These are phyloP conservation scores for Gastrodia elata DNA, from an alignment of 106 monocot species.

Conservation along the genomic window DNA sequence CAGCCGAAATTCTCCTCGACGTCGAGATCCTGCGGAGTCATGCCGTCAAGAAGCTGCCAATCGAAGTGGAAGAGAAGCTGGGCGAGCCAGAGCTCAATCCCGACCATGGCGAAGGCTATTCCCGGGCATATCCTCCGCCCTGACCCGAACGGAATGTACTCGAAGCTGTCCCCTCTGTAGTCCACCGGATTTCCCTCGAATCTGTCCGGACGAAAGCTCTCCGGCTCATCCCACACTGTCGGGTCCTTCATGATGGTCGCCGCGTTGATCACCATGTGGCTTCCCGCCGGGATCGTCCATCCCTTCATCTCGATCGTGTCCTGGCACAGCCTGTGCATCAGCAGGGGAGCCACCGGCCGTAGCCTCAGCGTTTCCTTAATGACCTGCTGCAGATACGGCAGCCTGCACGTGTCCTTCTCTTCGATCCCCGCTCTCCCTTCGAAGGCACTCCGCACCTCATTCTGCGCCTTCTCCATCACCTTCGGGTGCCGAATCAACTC, in stretches of 20 bases:
- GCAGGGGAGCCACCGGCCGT: neutral
- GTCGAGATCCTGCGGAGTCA: too few species aligned
- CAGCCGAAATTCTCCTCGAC: too few species aligned
- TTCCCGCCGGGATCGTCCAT: neutral
- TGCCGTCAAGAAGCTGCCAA: too few species aligned
- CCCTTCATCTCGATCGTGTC: neutral
- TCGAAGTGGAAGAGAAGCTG: too few species aligned
- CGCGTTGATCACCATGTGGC: neutral
- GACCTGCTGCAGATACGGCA: neutral
- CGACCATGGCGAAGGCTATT: too few species aligned
- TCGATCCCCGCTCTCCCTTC: neutral
- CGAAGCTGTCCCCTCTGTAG: neutral
- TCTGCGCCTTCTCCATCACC: neutral
- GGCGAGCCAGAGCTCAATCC: too few species aligned
- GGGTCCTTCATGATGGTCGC: neutral
- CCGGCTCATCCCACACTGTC: neutral
- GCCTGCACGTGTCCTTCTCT: neutral
- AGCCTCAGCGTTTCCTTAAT: constrained; percentile 2
- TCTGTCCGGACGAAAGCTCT: neutral
- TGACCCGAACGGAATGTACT: neutral
- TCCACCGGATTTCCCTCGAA: neutral
- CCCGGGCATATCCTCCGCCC: constrained; percentile 3
- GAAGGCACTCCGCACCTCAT: neutral
- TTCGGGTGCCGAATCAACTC: constrained; percentile 6
- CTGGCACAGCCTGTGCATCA: too few species aligned